Percentiles rank a stretch among this genome's conserved stretches.
These are phyloP conservation scores for Isabelozyma pseudorhagii DNA, from an alignment of 805 yeast species.

Conservation along the genomic window DNA sequence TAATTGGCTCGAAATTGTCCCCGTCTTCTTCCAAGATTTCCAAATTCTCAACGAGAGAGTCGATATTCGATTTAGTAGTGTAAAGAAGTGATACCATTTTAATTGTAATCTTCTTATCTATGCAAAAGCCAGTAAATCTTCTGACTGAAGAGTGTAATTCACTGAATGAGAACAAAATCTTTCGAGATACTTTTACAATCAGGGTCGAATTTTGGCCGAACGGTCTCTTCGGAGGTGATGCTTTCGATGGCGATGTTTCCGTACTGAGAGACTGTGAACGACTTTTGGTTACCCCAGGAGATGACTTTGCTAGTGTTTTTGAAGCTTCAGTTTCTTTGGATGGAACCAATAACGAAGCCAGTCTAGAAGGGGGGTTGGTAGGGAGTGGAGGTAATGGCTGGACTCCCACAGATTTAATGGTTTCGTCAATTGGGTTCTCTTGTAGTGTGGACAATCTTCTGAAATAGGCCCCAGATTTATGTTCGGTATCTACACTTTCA, in stretches of 20 bases:
- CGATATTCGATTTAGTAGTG: slow-evolving; percentile 52
- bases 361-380: not conserved
- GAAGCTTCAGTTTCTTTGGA: not conserved
- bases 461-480: slow-evolving; percentile 60
- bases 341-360: not conserved
- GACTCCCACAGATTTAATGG: not conserved
- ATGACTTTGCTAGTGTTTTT: not conserved
- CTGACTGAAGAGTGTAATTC: slow-evolving; percentile 62
- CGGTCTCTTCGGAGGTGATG: slow-evolving; percentile 3
- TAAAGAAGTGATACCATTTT: slow-evolving; percentile 52
- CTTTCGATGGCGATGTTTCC: slow-evolving; percentile 7
- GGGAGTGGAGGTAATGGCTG: not conserved
- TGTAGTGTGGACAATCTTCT: slow-evolving; percentile 62
- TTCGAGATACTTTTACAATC: slow-evolving; percentile 50
- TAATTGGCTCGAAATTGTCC: slow-evolving; percentile 26
- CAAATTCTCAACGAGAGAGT: slow-evolving; percentile 53
- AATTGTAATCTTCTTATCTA: slow-evolving; percentile 51
- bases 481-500: slow-evolving; percentile 41
- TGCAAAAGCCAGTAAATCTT: slow-evolving; percentile 55
- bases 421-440: slow-evolving; percentile 41
- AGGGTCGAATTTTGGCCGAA: slow-evolving; percentile 12
- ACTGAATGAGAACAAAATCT: slow-evolving; percentile 58
- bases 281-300: not conserved
- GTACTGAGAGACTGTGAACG: not conserved
- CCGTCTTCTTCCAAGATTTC: slow-evolving; percentile 47